These are phyloP conservation scores for Aspergillus quadrilineatus DNA, from an alignment of 2,329 filamentous ascomycete species.

Conservation along the genomic window DNA sequence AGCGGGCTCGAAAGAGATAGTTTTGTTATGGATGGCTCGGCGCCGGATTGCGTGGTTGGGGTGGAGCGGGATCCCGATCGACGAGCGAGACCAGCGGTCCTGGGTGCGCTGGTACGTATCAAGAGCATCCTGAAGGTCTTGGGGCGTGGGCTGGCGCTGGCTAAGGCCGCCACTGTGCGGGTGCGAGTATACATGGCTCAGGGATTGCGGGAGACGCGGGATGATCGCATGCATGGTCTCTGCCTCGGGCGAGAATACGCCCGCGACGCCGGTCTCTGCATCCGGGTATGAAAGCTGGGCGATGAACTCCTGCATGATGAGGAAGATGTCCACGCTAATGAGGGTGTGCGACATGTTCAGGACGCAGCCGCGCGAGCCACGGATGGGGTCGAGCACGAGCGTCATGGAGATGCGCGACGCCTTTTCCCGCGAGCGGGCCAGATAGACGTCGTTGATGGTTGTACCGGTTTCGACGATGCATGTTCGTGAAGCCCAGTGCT, in stretches of 20 bases:
- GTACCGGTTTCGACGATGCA: neutral
- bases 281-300: neutral
- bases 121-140: neutral
- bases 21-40: neutral
- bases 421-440: neutral
- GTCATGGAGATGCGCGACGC: neutral
- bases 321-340: neutral
- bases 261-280: neutral
- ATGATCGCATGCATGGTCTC: neutral
- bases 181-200: neutral
- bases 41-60: neutral
- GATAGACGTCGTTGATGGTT: neutral
- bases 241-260: neutral
- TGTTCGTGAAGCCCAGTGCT: neutral
- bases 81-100: neutral
- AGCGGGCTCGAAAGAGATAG: neutral
- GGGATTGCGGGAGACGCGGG: neutral
- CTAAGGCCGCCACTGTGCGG: neutral
- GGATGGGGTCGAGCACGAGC: neutral
- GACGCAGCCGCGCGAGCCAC: neutral
- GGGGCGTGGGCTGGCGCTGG: neutral
- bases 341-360: neutral
- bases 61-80: neutral
- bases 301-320: neutral
- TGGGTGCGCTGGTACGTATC: neutral